Conservation (phyloP, 2,329 filamentous ascomycete genomes). For the Fusarium pininemorale region DNA sequence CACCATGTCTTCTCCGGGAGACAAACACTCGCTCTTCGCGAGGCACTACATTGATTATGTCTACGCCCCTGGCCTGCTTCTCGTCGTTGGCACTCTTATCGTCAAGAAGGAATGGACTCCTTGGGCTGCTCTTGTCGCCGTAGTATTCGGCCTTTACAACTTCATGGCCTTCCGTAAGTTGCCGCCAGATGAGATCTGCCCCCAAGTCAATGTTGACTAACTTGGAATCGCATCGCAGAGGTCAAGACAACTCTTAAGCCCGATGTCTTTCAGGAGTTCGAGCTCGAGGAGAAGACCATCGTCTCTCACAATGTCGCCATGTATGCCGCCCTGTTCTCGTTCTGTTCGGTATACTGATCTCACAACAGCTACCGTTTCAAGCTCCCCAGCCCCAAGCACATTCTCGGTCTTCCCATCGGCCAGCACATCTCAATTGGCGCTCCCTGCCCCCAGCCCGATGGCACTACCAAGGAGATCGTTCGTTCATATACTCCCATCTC, state of each 20-base stretch:
- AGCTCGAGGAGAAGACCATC: constrained; percentile 92
- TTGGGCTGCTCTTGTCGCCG: constrained; percentile 73
- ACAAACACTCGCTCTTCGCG: constrained; percentile 53
- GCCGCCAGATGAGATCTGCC: background rate
- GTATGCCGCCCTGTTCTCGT: constrained; percentile 56
- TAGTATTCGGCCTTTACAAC: constrained; percentile 75
- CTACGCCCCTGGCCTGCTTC: constrained; percentile 82
- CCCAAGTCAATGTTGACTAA: constrained; percentile 11
- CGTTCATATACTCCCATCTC: constrained; percentile 94
- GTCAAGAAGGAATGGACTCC: constrained; percentile 81
- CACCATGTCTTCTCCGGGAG: constrained; percentile 39
- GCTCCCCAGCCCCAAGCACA: constrained; percentile 78
- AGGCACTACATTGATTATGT: constrained; percentile 79
- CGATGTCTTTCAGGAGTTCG: constrained; percentile 87
- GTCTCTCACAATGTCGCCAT: constrained; percentile 99
- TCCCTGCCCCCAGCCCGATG: constrained; percentile 71
- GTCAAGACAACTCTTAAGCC: constrained; percentile 87
- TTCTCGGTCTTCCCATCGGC: constrained; percentile 96
- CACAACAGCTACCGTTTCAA: constrained; percentile 83
- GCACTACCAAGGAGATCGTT: constrained; percentile 82
- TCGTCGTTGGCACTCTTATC: constrained; percentile 79
- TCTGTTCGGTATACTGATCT: constrained; percentile 3
- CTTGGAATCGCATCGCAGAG: constrained; percentile 61
- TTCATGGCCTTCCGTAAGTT: constrained; percentile 75
- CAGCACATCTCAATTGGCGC: constrained; percentile 98